Evolutionary conservation across 495 filamentous ascomycete genomes (phyloP).

Genomic region (Talaromyces trachyspermus): DNA sequence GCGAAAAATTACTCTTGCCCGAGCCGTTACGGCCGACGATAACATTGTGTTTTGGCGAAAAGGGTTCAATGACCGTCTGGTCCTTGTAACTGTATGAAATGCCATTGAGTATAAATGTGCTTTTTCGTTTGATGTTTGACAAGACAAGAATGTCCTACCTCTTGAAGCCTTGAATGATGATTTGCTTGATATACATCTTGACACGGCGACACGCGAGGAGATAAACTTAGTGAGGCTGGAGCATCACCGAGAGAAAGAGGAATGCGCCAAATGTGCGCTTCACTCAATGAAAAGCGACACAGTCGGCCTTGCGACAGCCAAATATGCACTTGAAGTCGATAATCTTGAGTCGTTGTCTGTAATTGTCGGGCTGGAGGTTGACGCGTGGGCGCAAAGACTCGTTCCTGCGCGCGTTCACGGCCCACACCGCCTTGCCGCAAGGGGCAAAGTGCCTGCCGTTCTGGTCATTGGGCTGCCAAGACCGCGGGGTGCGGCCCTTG

Average conservation of each 20-base stretch:
- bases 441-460: conserved; percentile 3
- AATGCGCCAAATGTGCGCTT: conserved; percentile 3
- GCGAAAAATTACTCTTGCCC: conserved; percentile 99
- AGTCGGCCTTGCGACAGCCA: not conserved
- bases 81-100: conserved; percentile 87
- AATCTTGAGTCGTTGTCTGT: not conserved
- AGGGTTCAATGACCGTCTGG: conserved; percentile 96
- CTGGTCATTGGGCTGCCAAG: conserved; percentile 6
- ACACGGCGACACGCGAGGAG: conserved; percentile 25
- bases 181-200: conserved; percentile 98
- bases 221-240: conserved; percentile 20
- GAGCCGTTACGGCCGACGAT: conserved; percentile 99
- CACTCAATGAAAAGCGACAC: not conserved
- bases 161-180: conserved; percentile 99
- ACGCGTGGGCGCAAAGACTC: not conserved
- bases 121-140: too few relatives aligned
- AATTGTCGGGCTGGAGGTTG: not conserved
- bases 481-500: conserved; percentile 8
- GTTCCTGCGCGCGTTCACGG: not conserved
- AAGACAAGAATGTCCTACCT: conserved; percentile 51
- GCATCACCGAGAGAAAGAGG: conserved; percentile 32
- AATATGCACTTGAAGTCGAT: not conserved
- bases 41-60: conserved; percentile 96
- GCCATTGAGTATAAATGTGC: too few relatives aligned
- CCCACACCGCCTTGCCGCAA: conserved; percentile 1